Evolutionary conservation across 192 early-diverging fungal species (phyloP), one percentile per base, ranked within the genome.

Genomic region (Thamnidium elegans): DNA sequence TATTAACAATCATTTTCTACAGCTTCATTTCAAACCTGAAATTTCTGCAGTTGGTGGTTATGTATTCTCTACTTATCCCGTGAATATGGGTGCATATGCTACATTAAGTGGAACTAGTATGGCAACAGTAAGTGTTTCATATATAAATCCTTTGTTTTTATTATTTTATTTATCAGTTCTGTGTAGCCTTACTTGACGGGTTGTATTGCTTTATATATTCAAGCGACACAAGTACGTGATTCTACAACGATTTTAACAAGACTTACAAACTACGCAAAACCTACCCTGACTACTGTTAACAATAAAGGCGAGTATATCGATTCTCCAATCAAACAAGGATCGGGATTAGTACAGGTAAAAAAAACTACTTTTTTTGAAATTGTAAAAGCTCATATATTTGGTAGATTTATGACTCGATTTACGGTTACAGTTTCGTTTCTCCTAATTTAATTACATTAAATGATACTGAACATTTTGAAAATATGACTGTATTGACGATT

Each of bases 11-110:
- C 36, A 39, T 39, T 26, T 26, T 39, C 36, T 39, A 39, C 79
- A 90, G 67, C 73, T 94, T 43, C 70, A 86, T 21, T 31, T 78
- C 21, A 82, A 82, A 66, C 77, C 77, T 20, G 77, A 82, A 52
- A 55, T 85, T 58, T 55, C 48, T 13, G 79, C 74, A 11, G 69
- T 78, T 19, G 80, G 83, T 45, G 77, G 78, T 10, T 65, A 58
- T 44, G 75, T 86, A 31, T 80, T 73, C 39, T 85, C 81, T 7
- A 69, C 75, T n/a, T 69, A 69, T 11, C 84, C 84, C 19, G 1
- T 52, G 2, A 32, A 26, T 20, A n/a, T 62, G 45, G 79, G 83
- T 39, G 42, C 62, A 9, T 82, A 82, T 51, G 44, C 62, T 8
- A 36, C 69, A 51, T 42, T 71, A 55, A 77, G 72, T 52, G 86